Conservation (phyloP, 352 stramenopile genomes). For the Pythium monospermum region DNA sequence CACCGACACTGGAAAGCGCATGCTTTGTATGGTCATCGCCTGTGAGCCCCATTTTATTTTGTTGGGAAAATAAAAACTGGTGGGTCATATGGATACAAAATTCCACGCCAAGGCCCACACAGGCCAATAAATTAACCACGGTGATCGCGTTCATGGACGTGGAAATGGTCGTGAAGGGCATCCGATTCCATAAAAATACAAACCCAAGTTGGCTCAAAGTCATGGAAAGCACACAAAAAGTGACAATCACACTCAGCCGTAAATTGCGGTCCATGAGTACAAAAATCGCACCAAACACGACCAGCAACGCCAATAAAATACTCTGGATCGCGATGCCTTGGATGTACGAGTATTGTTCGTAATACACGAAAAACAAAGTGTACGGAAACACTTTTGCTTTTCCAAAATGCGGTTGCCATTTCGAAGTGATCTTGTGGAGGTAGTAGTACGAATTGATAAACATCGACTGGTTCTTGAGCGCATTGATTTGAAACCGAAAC, state of each 20-base stretch:
- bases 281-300: conserved; percentile 76
- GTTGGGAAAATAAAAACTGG: conserved; percentile 66
- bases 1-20: conserved; percentile 67
- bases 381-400: conserved; percentile 72
- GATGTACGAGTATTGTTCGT: conserved; percentile 92
- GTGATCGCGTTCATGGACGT: conserved; percentile 89
- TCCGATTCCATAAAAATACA: conserved; percentile 76
- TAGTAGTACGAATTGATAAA: conserved; percentile 91
- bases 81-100: conserved; percentile 87
- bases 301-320: conserved; percentile 70
- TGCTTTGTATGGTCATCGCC: conserved; percentile 62
- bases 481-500: conserved; percentile 83
- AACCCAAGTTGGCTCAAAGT: conserved; percentile 72
- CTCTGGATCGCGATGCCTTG: conserved; percentile 85
- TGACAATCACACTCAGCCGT: conserved; percentile 59
- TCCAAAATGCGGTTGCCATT: conserved; percentile 26
- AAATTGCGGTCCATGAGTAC: conserved; percentile 71
- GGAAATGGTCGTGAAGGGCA: conserved; percentile 33
- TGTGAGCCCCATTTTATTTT: conserved; percentile 43
- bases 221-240: conserved; percentile 76
- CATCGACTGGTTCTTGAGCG: conserved; percentile 84
- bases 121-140: conserved; percentile 87
- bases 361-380: conserved; percentile 88
- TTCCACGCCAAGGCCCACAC: conserved; percentile 84
- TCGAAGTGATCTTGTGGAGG: conserved; percentile 46